Evolutionary conservation across 2,329 filamentous ascomycete genomes (phyloP), one percentile per base, ranked within the genome.

Genomic region (Tolypocladium ovalisporum): DNA sequence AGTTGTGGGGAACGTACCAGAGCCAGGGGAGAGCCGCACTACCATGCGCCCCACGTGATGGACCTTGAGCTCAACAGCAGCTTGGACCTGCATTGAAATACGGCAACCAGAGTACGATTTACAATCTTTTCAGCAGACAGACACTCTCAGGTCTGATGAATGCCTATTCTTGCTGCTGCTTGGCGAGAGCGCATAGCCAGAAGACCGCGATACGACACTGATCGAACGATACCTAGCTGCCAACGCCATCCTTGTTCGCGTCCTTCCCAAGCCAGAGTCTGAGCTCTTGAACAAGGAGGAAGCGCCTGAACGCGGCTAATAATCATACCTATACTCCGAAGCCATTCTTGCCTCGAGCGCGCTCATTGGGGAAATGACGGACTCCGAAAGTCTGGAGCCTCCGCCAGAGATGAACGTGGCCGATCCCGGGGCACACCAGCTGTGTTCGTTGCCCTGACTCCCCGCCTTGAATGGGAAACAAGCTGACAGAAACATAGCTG

Each of bases 351-450:
- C 39, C 29, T 32, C 40, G 34, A 12, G 44, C 24, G 44, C 24
- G 6, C 22, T 9, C 19, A 29, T 44, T 29, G 13, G n/a, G 22
- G 34, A 42, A 57, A 73, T 73, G 71, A 49, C 68, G 37, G 64
- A 66, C 52, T 55, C 65, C 32, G 65, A 67, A 55, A 67, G 62
- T 52, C 66, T 72, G 39, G 67, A 70, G 54, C 67, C 67, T 58
- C 70, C 70, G 24, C 65, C 64, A 49, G 67, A 70, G 44, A 61
- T 60, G 56, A 66, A 65, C 34, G 60, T 74, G 36, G 72, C 76
- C 49, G 82, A 85, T 63, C 76, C 82, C 54, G 83, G 83, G 63
- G 82, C 82, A 49, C 82, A 78, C 67, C 82, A 85, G 58, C 73
- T 85, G 60, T 78, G 83, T 85, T 67, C 37, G 62, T 61, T 52